Conservation (phyloP, 2,329 filamentous ascomycete species). For the Kalmusia sp. region DNA sequence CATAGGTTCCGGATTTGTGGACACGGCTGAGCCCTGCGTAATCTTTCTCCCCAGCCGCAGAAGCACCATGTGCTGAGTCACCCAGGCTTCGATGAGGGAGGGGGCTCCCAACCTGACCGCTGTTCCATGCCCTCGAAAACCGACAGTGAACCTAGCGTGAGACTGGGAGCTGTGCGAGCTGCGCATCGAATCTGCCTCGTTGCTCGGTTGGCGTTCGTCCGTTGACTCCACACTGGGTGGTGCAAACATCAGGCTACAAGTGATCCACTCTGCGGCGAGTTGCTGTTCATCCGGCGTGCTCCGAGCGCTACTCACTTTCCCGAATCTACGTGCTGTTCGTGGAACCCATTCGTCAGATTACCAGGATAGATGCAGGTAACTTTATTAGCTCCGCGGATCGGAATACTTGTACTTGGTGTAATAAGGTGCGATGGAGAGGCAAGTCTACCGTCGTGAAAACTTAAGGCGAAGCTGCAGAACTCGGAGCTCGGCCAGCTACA, state of each 20-base stretch:
- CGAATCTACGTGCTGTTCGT: constrained; percentile 1
- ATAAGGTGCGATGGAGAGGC: no score
- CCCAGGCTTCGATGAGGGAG: neutral
- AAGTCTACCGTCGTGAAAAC: no score
- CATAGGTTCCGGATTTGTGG: constrained; percentile 15
- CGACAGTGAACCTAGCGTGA: no score
- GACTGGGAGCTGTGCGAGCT: neutral
- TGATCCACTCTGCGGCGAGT: neutral
- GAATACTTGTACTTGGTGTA: no score
- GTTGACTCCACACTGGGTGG: neutral
- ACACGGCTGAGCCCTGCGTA: constrained; percentile 20
- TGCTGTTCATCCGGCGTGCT: constrained; percentile 12
- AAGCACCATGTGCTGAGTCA: neutral
- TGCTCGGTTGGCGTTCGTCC: no score
- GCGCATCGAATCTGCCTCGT: neutral
- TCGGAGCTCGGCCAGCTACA: no score
- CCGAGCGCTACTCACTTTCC: constrained; percentile 11
- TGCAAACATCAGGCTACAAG: neutral
- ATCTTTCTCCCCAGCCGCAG: no score
- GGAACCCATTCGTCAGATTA: neutral
- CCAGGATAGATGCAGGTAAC: neutral
- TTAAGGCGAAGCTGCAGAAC: no score
- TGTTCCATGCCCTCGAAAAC: no score
- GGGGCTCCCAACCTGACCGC: no score
- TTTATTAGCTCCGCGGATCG: constrained; percentile 8